Conservation (phyloP, 108 stramenopile genomes). For the Craspedostauros australis region DNA sequence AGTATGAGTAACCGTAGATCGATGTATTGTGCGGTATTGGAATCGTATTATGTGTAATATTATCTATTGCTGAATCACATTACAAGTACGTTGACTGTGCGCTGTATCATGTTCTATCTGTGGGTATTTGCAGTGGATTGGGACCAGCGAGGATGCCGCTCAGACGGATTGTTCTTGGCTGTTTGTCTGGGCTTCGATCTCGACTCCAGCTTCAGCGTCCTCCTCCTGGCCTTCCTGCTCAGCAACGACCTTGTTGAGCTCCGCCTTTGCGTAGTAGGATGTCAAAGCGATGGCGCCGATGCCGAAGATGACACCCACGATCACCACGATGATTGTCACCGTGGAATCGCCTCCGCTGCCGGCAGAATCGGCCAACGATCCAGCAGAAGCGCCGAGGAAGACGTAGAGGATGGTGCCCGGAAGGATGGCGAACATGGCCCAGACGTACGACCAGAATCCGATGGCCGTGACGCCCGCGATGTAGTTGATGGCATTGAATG, state of each 20-base stretch:
- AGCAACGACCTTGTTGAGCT: constrained; percentile 44
- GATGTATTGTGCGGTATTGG: too few species aligned
- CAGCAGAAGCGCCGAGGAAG: constrained; percentile 71
- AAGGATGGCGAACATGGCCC: constrained; percentile 54
- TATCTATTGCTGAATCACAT: too few species aligned
- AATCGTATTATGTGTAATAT: too few species aligned
- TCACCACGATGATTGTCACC: constrained; percentile 34
- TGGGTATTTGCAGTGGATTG: too few species aligned
- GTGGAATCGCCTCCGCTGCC: constrained; percentile 20
- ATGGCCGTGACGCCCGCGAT: constrained; percentile 46
- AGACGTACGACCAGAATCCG: constrained; percentile 27
- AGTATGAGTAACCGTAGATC: too few species aligned
- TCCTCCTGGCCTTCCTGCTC: constrained; percentile 1
- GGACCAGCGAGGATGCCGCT: too few species aligned
- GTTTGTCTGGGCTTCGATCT: neutral
- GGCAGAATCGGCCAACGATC: constrained; percentile 43
- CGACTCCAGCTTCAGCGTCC: neutral
- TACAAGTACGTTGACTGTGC: too few species aligned
- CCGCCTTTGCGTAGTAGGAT: constrained; percentile 61
- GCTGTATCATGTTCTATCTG: too few species aligned
- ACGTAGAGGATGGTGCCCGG: constrained; percentile 71
- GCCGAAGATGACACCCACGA: constrained; percentile 55
- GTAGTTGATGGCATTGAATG: constrained; percentile 52
- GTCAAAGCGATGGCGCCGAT: constrained; percentile 48
- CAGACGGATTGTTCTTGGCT: too few species aligned